phyloP scores from a whole-genome alignment of 2,329 filamentous ascomycete genomes.

The Rugonectria rugulosa region DNA sequence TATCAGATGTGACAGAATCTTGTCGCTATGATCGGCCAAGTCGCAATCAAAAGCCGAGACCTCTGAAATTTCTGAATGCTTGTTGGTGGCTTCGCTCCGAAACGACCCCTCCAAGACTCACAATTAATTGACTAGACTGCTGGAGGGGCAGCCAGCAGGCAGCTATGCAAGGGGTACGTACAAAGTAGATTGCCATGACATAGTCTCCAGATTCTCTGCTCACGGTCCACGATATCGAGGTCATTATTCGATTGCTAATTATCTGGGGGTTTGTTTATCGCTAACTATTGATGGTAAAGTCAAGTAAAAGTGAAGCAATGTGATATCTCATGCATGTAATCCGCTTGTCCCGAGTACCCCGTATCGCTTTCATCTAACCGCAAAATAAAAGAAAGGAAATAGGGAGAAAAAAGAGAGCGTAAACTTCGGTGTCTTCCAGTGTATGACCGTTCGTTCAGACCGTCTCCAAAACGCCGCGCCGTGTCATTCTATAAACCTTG shows the following conservation, averaged over 20 bases:
- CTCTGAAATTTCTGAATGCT: too few relatives aligned
- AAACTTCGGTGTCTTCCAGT: not conserved
- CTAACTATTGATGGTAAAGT: too few relatives aligned
- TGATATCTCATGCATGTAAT: not conserved
- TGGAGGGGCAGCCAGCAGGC: too few relatives aligned
- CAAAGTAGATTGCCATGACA: too few relatives aligned
- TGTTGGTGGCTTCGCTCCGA: too few relatives aligned
- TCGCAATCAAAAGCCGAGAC: not conserved
- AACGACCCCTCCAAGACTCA: too few relatives aligned
- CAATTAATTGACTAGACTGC: too few relatives aligned
- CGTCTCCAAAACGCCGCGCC: not conserved
- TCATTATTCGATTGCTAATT: too few relatives aligned
- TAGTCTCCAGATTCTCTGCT: too few relatives aligned
- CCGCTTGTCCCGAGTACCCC: not conserved
- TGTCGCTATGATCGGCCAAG: not conserved
- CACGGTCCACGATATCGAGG: too few relatives aligned
- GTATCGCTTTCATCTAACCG: not conserved
- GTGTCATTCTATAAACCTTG: not conserved
- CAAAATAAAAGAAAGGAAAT: not conserved
- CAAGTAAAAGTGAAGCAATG: too few relatives aligned
- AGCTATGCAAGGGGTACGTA: too few relatives aligned
- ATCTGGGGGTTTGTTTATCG: not conserved
- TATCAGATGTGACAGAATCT: not conserved
- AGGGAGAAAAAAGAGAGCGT: not conserved
- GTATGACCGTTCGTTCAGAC: not conserved